These are phyloP conservation scores for Thamnidium elegans DNA, from an alignment of 192 early-diverging fungal genomes.

Conservation along the genomic window DNA sequence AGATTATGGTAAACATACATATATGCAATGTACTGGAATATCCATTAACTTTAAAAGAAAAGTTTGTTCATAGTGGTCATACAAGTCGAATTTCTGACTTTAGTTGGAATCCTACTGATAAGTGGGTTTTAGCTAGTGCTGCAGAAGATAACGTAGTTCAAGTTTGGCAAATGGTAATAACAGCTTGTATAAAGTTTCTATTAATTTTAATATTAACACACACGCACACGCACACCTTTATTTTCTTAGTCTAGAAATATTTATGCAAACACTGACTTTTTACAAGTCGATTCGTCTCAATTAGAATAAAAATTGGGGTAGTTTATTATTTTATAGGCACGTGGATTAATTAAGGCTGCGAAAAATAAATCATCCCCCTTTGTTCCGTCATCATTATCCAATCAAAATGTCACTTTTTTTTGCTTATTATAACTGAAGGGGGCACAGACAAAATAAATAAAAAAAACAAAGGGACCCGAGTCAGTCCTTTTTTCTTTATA, in stretches of 20 bases:
- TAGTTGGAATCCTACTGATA: slow-evolving; percentile 89
- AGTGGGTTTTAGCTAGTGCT: slow-evolving; percentile 92
- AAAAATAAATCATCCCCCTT: slow-evolving; percentile 1
- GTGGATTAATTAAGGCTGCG: neutral
- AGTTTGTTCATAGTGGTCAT: slow-evolving; percentile 98
- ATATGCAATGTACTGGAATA: neutral
- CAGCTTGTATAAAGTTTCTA: no score
- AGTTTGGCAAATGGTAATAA: slow-evolving; percentile 95
- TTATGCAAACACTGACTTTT: slow-evolving; percentile 29
- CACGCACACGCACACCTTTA: neutral
- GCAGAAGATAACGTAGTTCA: slow-evolving; percentile 97
- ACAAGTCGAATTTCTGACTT: slow-evolving; percentile 95
- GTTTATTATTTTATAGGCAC: slow-evolving; percentile 3
- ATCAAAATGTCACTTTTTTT: no score
- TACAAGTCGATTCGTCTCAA: slow-evolving; percentile 18
- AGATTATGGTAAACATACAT: slow-evolving; percentile 69
- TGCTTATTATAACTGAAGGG: neutral
- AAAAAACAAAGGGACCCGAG: neutral
- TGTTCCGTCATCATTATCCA: no score
- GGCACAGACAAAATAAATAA: slow-evolving; percentile 16
- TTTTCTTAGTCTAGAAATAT: slow-evolving; percentile 37
- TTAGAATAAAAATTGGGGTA: slow-evolving; percentile 28
- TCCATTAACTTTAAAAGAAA: neutral
- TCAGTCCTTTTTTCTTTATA: neutral
- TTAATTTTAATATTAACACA: neutral